Conservation (phyloP, 1,284 basidiomycete species). For the Coniophora puteana region DNA sequence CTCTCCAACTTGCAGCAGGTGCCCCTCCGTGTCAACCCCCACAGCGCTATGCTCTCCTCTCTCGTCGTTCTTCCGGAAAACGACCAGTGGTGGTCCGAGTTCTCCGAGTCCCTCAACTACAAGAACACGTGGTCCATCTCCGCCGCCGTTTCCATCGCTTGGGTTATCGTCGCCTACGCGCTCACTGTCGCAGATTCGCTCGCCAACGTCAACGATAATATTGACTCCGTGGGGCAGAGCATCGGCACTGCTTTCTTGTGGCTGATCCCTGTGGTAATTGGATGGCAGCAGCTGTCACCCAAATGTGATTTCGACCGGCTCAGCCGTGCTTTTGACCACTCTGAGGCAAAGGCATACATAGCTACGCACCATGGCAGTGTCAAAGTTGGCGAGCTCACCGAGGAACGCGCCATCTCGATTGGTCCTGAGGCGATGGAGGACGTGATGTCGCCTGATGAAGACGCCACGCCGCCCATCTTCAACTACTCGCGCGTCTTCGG, state of each 20-base stretch:
- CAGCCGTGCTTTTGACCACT: slow-evolving; percentile 25
- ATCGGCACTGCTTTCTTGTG: slow-evolving; percentile 38
- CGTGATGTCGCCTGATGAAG: slow-evolving; percentile 16
- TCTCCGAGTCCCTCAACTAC: slow-evolving; percentile 22
- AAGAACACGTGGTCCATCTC: slow-evolving; percentile 36
- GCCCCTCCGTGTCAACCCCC: slow-evolving; percentile 23
- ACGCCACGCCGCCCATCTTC: slow-evolving; percentile 24
- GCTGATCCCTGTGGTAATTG: slow-evolving; percentile 37
- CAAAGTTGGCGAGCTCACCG: neutral
- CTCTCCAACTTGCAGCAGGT: slow-evolving; percentile 27
- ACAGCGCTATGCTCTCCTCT: slow-evolving; percentile 20
- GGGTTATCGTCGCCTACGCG: slow-evolving; percentile 40
- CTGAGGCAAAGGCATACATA: slow-evolving; percentile 27
- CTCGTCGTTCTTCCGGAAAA: slow-evolving; percentile 29
- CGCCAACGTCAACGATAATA: slow-evolving; percentile 15
- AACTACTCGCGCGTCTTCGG: slow-evolving; percentile 26
- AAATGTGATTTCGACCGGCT: slow-evolving; percentile 36
- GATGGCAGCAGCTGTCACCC: slow-evolving; percentile 38
- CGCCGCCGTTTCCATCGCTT: slow-evolving; percentile 33
- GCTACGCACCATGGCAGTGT: slow-evolving; percentile 11
- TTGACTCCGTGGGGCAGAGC: slow-evolving; percentile 31
- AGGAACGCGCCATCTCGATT: slow-evolving; percentile 4
- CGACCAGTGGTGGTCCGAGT: slow-evolving; percentile 25
- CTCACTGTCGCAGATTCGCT: slow-evolving; percentile 39
- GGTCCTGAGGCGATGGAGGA: neutral